Evolutionary conservation across 352 stramenopile genomes (phyloP).

Genomic region (Phytophthora crassamura): DNA sequence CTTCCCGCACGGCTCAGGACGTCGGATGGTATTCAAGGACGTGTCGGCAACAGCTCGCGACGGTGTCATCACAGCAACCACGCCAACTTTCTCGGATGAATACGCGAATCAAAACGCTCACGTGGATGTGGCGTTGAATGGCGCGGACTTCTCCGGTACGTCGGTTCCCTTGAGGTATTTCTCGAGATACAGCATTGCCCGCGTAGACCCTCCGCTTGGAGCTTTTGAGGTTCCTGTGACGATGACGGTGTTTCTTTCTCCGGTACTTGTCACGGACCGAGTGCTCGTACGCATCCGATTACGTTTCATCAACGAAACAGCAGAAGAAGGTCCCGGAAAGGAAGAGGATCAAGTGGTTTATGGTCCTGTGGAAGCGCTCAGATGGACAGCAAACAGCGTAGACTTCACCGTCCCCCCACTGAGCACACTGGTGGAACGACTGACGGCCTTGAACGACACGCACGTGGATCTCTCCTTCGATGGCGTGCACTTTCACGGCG

Average conservation of each 20-base stretch:
- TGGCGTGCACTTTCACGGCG: conserved; percentile 46
- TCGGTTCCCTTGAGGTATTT: conserved; percentile 63
- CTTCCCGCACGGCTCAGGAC: conserved; percentile 25
- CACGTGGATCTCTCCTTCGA: conserved; percentile 70
- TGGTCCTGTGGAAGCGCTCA: conserved; percentile 46
- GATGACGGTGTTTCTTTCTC: conserved; percentile 47
- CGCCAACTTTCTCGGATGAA: conserved; percentile 56
- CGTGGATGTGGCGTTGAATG: conserved; percentile 72
- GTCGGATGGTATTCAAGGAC: conserved; percentile 41
- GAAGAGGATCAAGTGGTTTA: conserved; percentile 26
- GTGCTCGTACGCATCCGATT: conserved; percentile 57
- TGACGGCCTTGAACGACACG: conserved; percentile 39
- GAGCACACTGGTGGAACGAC: conserved; percentile 33
- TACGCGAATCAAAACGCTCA: conserved; percentile 53
- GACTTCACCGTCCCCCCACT: conserved; percentile 58
- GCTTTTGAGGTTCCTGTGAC: conserved; percentile 67
- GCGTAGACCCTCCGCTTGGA: conserved; percentile 54
- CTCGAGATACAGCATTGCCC: conserved; percentile 50
- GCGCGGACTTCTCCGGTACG: conserved; percentile 67
- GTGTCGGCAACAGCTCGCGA: conserved; percentile 44
- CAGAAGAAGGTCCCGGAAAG: conserved; percentile 3
- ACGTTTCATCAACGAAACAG: background rate
- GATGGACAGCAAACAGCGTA: conserved; percentile 49
- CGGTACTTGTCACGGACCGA: conserved; percentile 54
- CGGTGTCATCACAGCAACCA: conserved; percentile 59